These are phyloP conservation scores for Tetramitus jugosus DNA, from an alignment of 208 protist genomes.

Conservation along the genomic window DNA sequence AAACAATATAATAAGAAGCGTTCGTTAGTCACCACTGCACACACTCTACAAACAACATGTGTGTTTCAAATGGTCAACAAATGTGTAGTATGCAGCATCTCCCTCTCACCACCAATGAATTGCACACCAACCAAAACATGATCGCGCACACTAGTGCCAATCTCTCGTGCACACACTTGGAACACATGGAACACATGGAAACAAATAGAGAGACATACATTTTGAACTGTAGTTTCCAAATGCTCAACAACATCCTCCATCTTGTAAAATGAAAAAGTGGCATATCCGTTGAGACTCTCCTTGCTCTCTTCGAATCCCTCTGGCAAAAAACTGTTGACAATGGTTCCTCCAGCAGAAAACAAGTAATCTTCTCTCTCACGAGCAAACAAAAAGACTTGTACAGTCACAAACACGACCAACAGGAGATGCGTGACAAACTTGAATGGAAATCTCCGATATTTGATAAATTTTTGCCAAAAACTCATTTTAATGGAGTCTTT, in stretches of 20 bases:
- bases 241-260: background rate
- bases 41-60: too few relatives aligned
- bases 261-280: conserved; percentile 1
- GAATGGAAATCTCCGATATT: background rate
- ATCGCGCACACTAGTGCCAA: too few relatives aligned
- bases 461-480: too few relatives aligned
- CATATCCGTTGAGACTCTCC: background rate
- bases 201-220: background rate
- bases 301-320: background rate
- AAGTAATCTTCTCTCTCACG: background rate
- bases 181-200: background rate
- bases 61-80: too few relatives aligned
- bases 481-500: too few relatives aligned
- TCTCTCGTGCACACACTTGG: background rate
- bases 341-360: background rate
- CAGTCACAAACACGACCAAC: background rate
- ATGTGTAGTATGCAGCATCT: too few relatives aligned
- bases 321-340: background rate
- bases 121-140: too few relatives aligned
- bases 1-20: too few relatives aligned
- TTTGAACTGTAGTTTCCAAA: background rate
- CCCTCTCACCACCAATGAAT: too few relatives aligned
- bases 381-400: background rate
- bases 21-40: too few relatives aligned
- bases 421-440: background rate